These are phyloP conservation scores for Senna tora DNA, from an alignment of 306 rosid species.

Conservation along the genomic window DNA sequence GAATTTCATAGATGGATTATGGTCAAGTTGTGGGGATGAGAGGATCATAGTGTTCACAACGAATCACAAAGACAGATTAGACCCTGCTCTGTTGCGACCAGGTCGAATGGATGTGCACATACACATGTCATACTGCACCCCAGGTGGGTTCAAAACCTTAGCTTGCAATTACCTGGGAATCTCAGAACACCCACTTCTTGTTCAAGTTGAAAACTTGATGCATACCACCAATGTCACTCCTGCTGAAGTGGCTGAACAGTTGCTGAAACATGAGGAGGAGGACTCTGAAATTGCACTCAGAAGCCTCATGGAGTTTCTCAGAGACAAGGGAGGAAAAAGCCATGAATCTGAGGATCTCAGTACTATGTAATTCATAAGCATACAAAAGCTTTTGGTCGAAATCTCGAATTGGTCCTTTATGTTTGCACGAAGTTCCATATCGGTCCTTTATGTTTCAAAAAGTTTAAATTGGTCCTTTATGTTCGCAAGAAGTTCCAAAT, in stretches of 20 bases:
- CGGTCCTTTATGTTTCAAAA: too few species aligned
- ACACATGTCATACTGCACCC: slow-evolving; percentile 43
- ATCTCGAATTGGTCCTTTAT: too few species aligned
- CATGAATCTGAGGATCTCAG: background rate
- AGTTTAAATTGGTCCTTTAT: too few species aligned
- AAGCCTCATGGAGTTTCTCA: slow-evolving; percentile 26
- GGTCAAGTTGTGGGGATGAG: slow-evolving; percentile 50
- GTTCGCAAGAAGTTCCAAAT: too few species aligned
- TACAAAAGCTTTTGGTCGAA: too few species aligned
- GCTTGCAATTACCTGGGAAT: slow-evolving; percentile 40
- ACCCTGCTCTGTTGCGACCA: slow-evolving; percentile 45
- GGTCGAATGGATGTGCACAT: slow-evolving; percentile 52
- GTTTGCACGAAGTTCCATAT: too few species aligned
- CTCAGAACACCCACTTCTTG: slow-evolving; percentile 40
- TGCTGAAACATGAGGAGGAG: slow-evolving; percentile 35
- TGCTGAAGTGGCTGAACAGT: slow-evolving; percentile 47
- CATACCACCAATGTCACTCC: slow-evolving; percentile 41
- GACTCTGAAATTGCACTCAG: slow-evolving; percentile 35
- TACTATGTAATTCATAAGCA: too few species aligned
- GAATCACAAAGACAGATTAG: slow-evolving; percentile 41
- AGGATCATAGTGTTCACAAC: slow-evolving; percentile 45
- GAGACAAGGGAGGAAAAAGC: slow-evolving; percentile 8
- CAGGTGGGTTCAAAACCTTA: slow-evolving; percentile 38
- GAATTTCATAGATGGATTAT: slow-evolving; percentile 46
- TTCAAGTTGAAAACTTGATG: slow-evolving; percentile 21